Evolutionary conservation across 148 eudicot species (phyloP).

Genomic region (Euryodendron excelsum): DNA sequence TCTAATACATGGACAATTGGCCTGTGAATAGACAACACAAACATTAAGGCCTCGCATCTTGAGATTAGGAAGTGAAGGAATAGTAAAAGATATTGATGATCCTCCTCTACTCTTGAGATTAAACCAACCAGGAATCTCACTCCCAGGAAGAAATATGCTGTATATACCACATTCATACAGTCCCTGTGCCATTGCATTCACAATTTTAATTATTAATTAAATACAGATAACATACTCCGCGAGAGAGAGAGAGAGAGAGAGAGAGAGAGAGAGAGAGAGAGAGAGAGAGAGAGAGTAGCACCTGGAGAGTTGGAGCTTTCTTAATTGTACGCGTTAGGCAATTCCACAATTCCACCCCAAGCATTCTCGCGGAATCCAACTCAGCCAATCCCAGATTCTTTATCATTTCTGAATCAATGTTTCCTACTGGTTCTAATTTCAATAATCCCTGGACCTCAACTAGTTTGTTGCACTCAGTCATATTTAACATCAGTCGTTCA

Average conservation of each 20-base stretch:
- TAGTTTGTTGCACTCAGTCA: background rate
- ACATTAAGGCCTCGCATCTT: background rate
- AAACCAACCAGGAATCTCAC: background rate
- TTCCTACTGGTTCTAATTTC: background rate
- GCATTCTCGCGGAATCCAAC: background rate
- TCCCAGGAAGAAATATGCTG: background rate
- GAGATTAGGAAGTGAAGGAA: background rate
- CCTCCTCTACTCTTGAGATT: no score
- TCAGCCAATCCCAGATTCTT: background rate
- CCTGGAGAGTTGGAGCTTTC: background rate
- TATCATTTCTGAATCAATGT: background rate
- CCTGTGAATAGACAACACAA: no score
- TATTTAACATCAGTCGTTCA: background rate
- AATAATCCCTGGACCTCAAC: background rate
- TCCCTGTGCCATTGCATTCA: background rate
- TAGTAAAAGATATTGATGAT: no score
- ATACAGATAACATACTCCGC: no score
- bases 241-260: background rate
- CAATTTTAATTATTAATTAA: no score
- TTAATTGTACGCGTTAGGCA: background rate
- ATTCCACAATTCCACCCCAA: background rate
- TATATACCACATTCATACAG: constrained; percentile 15
- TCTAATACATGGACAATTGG: no score
- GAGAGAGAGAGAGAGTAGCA: no score
- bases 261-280: no score